Evolutionary conservation across 2,329 filamentous ascomycete genomes (phyloP), one percentile per base, ranked within the genome.

Genomic region (Xylaria sp.): DNA sequence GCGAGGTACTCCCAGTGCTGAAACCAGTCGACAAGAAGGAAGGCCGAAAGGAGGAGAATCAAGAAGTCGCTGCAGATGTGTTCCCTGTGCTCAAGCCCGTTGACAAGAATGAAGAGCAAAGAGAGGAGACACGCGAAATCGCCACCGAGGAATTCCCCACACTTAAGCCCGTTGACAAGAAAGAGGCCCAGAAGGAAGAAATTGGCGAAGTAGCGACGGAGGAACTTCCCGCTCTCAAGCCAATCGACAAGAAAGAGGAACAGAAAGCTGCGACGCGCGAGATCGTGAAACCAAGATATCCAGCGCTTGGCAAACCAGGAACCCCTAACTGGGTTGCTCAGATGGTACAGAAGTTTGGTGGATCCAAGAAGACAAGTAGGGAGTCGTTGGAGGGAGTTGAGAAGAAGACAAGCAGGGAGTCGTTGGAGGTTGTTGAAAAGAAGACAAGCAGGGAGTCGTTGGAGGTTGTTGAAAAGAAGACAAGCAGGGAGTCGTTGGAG

Each of bases 361-460:
- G 67, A 19, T 63, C 63, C 4, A 73, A 71, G 59, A 71, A 67
- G 47, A 74, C 73, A 61, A 70, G 63, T 48, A 73, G 72, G 62
- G 74, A 75, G 57, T 73, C 75, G 54, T 71, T 70, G 60, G 68
- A 73, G 50, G 73, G 74, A 52, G 68, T 75, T 60, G 78, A 79
- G 64, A 75, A 75, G 62, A 71, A 74, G 62, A 67, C 71, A 5
- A 30, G 23, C 23, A 30, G 23, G 3, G 23, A 30, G 3, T 30
- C 23, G 23, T 30, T 30, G 23, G 23, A 30, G 23, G 23, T 4
- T 4, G 23, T 30, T 30, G 23, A 30, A 3, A 30, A 30, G 23
- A 30, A 30, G 4, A 6, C 23, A 30, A 30, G 23, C 23, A 30
- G 23, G 23, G 23, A 30, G 1, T 30, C 23, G 23, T 30, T 30